phyloP scores from a whole-genome alignment of 2,329 filamentous ascomycete species.

The Akanthomyces uredinophilus region DNA sequence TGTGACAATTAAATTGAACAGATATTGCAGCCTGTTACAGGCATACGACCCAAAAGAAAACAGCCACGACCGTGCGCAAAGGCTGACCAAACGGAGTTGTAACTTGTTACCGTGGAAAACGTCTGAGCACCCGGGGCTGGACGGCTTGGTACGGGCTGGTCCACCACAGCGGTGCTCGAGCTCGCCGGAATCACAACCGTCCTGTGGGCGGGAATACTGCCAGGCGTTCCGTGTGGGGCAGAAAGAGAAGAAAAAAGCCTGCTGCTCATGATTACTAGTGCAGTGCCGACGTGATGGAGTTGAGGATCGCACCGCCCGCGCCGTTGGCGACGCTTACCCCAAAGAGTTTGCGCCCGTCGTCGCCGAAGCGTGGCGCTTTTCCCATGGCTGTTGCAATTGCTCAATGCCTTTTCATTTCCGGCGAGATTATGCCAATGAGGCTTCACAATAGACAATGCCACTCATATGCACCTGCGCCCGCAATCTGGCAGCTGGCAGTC shows the following conservation, averaged over 20 bases:
- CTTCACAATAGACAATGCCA: not conserved
- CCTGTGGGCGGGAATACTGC: conserved; percentile 13
- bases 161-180: not conserved
- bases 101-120: conserved; percentile 2
- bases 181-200: conserved; percentile 10
- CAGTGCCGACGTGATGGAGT: conserved; percentile 9
- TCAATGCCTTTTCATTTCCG: not conserved
- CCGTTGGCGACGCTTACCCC: not conserved
- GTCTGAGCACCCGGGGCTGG: conserved; percentile 9
- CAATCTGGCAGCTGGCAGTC: not conserved
- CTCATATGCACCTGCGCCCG: not conserved
- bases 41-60: conserved; percentile 7
- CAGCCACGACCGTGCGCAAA: conserved; percentile 6
- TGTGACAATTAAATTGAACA: conserved; percentile 8
- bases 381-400: not conserved
- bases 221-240: conserved; percentile 11
- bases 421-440: not conserved
- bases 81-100: conserved; percentile 3
- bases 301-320: conserved; percentile 7
- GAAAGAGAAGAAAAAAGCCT: not conserved
- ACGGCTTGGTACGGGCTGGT: conserved; percentile 9
- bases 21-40: conserved; percentile 10
- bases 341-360: not conserved
- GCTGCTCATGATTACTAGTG: conserved; percentile 1
- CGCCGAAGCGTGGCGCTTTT: not conserved